A percentile compares a stretch with the other conserved stretches of the same genome.
These are phyloP conservation scores for Achlya hypogyna DNA, from an alignment of 352 stramenopile species.

Conservation along the genomic window DNA sequence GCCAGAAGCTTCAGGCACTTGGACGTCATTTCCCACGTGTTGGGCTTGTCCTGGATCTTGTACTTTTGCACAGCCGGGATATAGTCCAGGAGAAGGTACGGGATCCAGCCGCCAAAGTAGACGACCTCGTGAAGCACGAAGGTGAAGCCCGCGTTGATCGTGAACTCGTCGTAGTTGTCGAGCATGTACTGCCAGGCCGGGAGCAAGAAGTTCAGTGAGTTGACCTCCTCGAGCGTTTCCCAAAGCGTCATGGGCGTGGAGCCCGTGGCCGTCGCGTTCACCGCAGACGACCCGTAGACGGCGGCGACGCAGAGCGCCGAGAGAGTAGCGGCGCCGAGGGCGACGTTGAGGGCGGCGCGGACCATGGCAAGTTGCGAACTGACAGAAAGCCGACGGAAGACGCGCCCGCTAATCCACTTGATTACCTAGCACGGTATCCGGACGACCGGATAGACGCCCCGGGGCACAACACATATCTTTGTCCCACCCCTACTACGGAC, in stretches of 20 bases:
- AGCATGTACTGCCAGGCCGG: constrained; percentile 22
- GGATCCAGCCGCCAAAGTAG: constrained; percentile 22
- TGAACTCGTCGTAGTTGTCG: constrained; percentile 22
- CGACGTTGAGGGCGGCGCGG: not conserved
- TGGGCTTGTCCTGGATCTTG: constrained; percentile 21
- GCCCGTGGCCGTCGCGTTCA: not conserved
- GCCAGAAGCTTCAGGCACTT: constrained; percentile 22
- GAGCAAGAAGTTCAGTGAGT: constrained; percentile 17
- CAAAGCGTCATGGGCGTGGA: not conserved
- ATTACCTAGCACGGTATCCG: not conserved
- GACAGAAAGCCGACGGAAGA: not conserved
- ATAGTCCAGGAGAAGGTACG: constrained; percentile 20
- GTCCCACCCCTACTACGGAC: not conserved
- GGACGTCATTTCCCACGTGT: constrained; percentile 6
- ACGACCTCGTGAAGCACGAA: constrained; percentile 20
- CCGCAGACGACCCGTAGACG: not conserved
- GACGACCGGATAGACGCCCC: not conserved
- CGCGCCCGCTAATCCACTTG: not conserved
- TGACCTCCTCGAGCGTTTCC: constrained; percentile 11
- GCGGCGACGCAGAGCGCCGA: not conserved
- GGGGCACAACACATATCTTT: not conserved
- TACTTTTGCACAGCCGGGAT: constrained; percentile 19
- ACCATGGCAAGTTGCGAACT: constrained; percentile 9
- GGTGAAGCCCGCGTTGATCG: constrained; percentile 18
- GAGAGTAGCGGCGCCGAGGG: not conserved